Evolutionary conservation across 176 grass and related monocot genomes (phyloP).

Genomic region (Paspalum vaginatum): DNA sequence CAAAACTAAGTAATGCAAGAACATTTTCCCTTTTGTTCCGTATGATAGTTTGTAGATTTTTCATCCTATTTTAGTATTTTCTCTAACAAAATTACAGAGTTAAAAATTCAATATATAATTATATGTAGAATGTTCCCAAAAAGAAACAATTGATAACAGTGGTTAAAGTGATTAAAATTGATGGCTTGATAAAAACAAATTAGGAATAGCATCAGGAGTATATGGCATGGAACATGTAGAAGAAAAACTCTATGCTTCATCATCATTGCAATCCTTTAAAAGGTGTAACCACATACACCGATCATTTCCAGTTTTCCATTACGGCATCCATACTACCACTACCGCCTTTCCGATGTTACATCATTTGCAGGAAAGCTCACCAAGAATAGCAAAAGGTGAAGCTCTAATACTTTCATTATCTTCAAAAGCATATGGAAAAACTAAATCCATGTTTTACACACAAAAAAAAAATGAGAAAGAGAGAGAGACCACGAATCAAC

Average conservation of each 20-base stretch:
- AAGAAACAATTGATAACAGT: not conserved
- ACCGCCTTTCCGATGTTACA: not conserved
- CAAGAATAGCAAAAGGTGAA: constrained; percentile 1
- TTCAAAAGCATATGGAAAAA: not conserved
- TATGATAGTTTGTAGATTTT: not conserved
- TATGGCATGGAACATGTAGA: not conserved
- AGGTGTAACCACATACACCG: not conserved
- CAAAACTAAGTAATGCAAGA: not conserved
- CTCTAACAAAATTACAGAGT: not conserved
- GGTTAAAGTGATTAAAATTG: not conserved
- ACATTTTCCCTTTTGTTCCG: not conserved
- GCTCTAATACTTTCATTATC: not conserved
- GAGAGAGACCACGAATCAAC: constrained; percentile 24
- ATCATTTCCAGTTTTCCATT: constrained; percentile 28
- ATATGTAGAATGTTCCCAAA: not conserved
- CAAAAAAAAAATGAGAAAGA: not conserved
- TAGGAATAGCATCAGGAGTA: not conserved
- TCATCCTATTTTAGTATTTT: not conserved
- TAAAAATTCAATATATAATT: no score
- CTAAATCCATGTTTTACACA: not conserved
- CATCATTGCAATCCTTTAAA: constrained; percentile 1
- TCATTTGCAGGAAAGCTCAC: constrained; percentile 21
- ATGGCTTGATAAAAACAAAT: not conserved
- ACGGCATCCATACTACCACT: constrained; percentile 7
- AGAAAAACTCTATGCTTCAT: not conserved